Conservation (phyloP, 805 yeast species). For the Hyphopichia homilentoma region DNA sequence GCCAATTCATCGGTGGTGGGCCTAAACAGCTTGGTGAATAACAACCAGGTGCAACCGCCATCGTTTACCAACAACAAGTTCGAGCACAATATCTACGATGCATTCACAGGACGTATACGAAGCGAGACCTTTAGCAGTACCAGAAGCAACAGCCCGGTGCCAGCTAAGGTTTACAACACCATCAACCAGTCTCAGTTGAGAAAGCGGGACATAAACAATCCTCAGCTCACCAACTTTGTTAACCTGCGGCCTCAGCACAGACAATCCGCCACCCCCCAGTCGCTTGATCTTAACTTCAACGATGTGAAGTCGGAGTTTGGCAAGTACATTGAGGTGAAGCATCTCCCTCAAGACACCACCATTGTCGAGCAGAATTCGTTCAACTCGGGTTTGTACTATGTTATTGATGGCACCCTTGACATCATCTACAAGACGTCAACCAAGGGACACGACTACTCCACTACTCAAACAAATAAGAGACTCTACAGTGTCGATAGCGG, state of each 20-base stretch:
- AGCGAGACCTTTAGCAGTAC: conserved; percentile 9
- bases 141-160: conserved; percentile 11
- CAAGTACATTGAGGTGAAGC: conserved; percentile 53
- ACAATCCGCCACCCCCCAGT: background rate
- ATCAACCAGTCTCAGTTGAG: conserved; percentile 17
- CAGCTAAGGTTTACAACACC: conserved; percentile 29
- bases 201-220: background rate
- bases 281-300: conserved; percentile 35
- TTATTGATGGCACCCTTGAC: conserved; percentile 74
- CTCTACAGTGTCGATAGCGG: conserved; percentile 67
- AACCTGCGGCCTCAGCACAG: background rate
- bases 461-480: conserved; percentile 25
- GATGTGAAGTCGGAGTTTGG: conserved; percentile 57
- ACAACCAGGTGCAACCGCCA: conserved; percentile 1
- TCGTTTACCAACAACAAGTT: conserved; percentile 1
- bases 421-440: conserved; percentile 38
- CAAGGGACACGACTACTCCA: conserved; percentile 2
- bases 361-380: conserved; percentile 62
- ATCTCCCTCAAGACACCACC: conserved; percentile 48
- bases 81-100: conserved; percentile 15
- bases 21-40: conserved; percentile 18
- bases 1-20: conserved; percentile 29
- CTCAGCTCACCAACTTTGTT: too few relatives aligned
- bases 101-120: conserved; percentile 11
- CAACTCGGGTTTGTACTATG: conserved; percentile 73